A percentile compares a stretch with the other conserved stretches of the same genome.
Evolutionary conservation across 257 asterid species (phyloP).

Genomic region (Fraxinus excelsior): DNA sequence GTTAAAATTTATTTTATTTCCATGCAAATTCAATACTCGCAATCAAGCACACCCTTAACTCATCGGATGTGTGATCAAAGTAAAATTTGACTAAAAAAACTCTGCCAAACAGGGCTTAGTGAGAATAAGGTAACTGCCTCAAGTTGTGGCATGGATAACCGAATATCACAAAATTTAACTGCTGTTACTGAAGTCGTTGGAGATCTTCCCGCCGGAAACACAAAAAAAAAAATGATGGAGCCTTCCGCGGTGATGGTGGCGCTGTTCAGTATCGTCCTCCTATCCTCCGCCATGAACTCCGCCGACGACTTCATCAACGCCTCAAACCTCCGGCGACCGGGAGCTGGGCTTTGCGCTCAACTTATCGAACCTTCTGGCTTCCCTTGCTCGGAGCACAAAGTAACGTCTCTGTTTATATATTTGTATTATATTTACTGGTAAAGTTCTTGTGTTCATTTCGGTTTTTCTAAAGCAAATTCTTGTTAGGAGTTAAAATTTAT

Average conservation of each 20-base stretch:
- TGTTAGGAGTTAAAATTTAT: neutral
- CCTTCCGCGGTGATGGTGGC: conserved; percentile 22
- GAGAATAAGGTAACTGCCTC: too few species aligned
- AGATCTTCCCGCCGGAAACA: too few species aligned
- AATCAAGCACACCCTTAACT: too few species aligned
- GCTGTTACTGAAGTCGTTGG: too few species aligned
- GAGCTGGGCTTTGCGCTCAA: conserved; percentile 64
- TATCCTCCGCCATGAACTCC: conserved; percentile 33
- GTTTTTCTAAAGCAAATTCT: neutral
- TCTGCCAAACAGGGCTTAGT: too few species aligned
- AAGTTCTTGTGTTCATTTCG: neutral
- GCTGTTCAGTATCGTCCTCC: conserved; percentile 20
- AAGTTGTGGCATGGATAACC: too few species aligned
- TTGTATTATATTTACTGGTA: neutral
- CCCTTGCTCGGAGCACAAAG: conserved; percentile 84
- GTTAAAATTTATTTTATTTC: too few species aligned
- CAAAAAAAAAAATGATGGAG: conserved; percentile 17
- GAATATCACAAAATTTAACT: too few species aligned
- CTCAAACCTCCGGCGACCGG: conserved; percentile 39
- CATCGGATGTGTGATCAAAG: too few species aligned
- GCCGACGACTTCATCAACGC: conserved; percentile 30
- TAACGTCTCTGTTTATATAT: conserved; percentile 33
- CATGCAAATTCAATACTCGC: too few species aligned
- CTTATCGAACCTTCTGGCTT: conserved; percentile 73
- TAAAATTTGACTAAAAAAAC: too few species aligned